phyloP scores from a whole-genome alignment of 164 flowering plant genomes.

The Echeveria elegans region DNA sequence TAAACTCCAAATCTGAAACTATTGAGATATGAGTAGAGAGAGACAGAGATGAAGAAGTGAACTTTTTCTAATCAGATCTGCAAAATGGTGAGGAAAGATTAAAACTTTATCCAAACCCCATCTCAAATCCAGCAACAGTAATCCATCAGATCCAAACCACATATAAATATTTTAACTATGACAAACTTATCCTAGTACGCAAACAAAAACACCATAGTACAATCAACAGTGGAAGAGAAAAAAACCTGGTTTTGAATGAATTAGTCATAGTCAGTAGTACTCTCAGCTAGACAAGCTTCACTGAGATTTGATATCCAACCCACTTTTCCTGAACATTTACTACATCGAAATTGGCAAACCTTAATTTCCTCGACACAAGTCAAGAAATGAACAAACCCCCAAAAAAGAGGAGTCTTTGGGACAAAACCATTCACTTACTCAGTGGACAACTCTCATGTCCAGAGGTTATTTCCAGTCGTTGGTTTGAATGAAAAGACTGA shows the following conservation, averaged over 20 bases:
- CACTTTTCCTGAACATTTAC: neutral
- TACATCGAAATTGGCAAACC: constrained; percentile 18
- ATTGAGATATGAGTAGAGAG: too few relatives aligned
- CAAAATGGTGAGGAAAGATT: neutral
- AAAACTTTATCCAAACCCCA: neutral
- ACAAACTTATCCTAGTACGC: constrained; percentile 18
- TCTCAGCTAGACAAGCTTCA: too few relatives aligned
- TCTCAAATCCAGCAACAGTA: neutral
- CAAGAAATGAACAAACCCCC: constrained; percentile 25
- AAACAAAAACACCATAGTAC: too few relatives aligned
- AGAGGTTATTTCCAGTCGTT: too few relatives aligned
- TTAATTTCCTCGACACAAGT: constrained; percentile 49
- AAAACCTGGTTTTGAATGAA: too few relatives aligned
- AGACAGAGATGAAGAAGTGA: neutral
- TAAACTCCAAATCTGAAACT: constrained; percentile 1
- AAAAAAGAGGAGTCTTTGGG: constrained; percentile 10
- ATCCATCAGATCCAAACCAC: constrained; percentile 1
- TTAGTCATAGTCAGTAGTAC: too few relatives aligned
- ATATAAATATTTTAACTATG: neutral
- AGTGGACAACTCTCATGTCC: too few relatives aligned
- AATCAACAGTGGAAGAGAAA: too few relatives aligned
- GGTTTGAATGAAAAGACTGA: too few relatives aligned
- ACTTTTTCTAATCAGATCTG: neutral
- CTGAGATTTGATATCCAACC: constrained; percentile 2
- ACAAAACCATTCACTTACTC: constrained; percentile 15